These are phyloP conservation scores for Ephemerocybe angulata DNA, from an alignment of 768 basidiomycete species.

Conservation along the genomic window DNA sequence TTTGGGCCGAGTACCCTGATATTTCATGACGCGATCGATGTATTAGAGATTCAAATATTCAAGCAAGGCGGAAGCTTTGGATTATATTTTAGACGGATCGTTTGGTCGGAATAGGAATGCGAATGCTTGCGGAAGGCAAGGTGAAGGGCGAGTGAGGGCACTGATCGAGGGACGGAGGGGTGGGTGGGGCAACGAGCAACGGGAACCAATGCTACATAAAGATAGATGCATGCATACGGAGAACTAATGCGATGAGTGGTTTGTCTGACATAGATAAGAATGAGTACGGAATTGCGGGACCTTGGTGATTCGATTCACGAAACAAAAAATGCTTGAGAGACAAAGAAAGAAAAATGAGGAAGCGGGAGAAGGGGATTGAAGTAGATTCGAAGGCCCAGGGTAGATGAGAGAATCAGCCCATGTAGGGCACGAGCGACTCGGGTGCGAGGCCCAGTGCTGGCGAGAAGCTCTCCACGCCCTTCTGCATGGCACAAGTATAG, in stretches of 20 bases:
- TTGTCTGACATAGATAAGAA: too few relatives aligned
- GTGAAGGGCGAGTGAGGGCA: background rate
- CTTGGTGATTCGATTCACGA: too few relatives aligned
- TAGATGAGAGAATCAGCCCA: background rate
- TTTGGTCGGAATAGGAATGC: too few relatives aligned
- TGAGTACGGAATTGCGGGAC: too few relatives aligned
- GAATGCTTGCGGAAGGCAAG: background rate
- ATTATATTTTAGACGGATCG: too few relatives aligned
- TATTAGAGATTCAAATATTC: too few relatives aligned
- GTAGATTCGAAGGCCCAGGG: too few relatives aligned
- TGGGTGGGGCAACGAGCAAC: background rate
- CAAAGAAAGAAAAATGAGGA: background rate
- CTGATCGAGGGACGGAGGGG: background rate
- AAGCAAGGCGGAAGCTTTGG: too few relatives aligned
- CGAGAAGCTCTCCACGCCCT: background rate
- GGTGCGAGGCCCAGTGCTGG: background rate
- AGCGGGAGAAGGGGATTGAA: too few relatives aligned
- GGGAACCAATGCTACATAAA: background rate
- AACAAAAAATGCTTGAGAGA: background rate
- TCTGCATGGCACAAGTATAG: background rate
- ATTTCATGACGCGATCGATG: too few relatives aligned
- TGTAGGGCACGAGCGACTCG: background rate
- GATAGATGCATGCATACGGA: too few relatives aligned
- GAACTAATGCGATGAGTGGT: too few relatives aligned
- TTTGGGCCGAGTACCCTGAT: conserved; percentile 8